phyloP scores from a whole-genome alignment of 306 rosid genomes.

The Acacia melanoxylon region DNA sequence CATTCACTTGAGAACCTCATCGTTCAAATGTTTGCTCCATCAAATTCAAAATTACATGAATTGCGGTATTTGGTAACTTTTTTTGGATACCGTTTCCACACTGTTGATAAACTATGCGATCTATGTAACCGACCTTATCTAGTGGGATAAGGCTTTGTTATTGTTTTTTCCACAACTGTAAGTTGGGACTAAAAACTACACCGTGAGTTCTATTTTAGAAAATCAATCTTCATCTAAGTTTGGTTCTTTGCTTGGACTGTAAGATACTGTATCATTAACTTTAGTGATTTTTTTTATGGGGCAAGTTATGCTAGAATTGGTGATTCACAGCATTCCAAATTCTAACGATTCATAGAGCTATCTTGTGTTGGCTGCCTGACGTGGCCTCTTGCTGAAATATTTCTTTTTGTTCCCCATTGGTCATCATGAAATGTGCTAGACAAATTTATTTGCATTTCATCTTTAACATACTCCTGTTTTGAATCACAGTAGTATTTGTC shows the following conservation, averaged over 20 bases:
- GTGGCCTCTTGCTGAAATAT: not conserved
- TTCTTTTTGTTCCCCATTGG: not conserved
- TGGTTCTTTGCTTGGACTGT: not conserved
- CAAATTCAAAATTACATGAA: too few relatives aligned
- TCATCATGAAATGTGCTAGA: slow-evolving; percentile 10
- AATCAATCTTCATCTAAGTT: not conserved
- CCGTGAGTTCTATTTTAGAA: not conserved
- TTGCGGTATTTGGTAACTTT: too few relatives aligned
- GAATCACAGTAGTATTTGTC: not conserved
- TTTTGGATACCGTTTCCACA: too few relatives aligned
- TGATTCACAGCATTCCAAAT: not conserved
- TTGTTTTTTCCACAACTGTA: too few relatives aligned
- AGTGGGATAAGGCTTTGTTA: too few relatives aligned
- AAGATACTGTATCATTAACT: not conserved
- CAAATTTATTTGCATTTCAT: not conserved
- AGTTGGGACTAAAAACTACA: not conserved
- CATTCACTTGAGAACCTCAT: too few relatives aligned
- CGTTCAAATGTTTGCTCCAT: too few relatives aligned
- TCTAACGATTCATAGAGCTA: not conserved
- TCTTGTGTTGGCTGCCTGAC: not conserved
- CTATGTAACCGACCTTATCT: too few relatives aligned
- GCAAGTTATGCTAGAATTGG: not conserved
- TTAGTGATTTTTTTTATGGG: not conserved
- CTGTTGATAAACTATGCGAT: too few relatives aligned
- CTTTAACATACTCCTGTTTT: slow-evolving; percentile 1